A percentile compares a stretch with the other conserved stretches of the same genome.
phyloP scores from a whole-genome alignment of 176 grass and related monocot species.

The Eleusine indica region DNA sequence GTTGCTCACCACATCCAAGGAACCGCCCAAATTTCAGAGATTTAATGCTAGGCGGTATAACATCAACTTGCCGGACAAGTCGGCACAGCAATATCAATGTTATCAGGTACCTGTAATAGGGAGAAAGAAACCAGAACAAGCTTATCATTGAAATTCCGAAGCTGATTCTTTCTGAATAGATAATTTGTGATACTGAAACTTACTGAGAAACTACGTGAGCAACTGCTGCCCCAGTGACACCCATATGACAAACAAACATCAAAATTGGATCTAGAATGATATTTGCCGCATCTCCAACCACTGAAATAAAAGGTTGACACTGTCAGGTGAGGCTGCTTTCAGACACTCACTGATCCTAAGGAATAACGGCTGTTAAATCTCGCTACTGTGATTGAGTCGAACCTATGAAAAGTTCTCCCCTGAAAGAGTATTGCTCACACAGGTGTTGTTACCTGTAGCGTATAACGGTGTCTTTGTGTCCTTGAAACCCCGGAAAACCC shows the following conservation, averaged over 20 bases:
- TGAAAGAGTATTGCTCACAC: background rate
- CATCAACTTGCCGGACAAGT: conserved; percentile 73
- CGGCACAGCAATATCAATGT: conserved; percentile 74
- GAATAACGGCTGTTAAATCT: background rate
- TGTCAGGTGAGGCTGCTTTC: background rate
- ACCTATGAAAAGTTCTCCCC: background rate
- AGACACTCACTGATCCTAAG: background rate
- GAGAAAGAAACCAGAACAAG: conserved; percentile 19
- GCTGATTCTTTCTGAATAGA: background rate
- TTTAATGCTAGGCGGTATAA: conserved; percentile 85
- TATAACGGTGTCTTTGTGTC: conserved; percentile 93
- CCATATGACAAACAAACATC: conserved; percentile 90
- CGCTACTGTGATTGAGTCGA: background rate
- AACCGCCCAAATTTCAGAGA: conserved; percentile 87
- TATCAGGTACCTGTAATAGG: conserved; percentile 78
- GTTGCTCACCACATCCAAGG: conserved; percentile 84
- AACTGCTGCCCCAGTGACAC: conserved; percentile 92
- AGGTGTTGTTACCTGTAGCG: conserved; percentile 68
- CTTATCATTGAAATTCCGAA: conserved; percentile 7
- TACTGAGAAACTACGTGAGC: conserved; percentile 96
- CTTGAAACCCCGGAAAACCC: conserved; percentile 94
- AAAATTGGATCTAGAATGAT: conserved; percentile 95
- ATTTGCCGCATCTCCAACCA: conserved; percentile 81
- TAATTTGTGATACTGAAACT: conserved; percentile 39
- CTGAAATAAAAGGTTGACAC: conserved; percentile 44